Evolutionary conservation across 805 yeast species (phyloP).

Genomic region (Pichia ethanolica): DNA sequence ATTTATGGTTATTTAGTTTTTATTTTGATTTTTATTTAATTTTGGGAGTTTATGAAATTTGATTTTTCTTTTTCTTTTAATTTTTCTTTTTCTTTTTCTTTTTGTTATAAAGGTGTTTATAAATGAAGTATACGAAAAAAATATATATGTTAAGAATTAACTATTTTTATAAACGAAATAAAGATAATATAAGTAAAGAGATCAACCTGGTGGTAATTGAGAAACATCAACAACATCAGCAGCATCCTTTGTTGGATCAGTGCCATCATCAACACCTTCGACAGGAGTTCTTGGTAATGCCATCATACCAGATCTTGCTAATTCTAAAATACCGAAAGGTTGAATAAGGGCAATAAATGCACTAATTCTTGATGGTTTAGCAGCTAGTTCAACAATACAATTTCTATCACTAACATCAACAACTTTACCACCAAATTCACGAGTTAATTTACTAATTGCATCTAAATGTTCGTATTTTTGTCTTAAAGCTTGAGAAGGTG

Average conservation of each 20-base stretch:
- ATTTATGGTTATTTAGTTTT: background rate
- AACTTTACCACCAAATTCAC: conserved; percentile 87
- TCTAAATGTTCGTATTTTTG: conserved; percentile 86
- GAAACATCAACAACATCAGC: conserved; percentile 76
- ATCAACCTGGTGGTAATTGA: conserved; percentile 90
- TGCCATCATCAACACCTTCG: conserved; percentile 46
- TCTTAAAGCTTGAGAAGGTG: conserved; percentile 88
- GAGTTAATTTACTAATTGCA: conserved; percentile 71
- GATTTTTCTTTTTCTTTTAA: background rate
- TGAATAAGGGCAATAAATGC: conserved; percentile 82
- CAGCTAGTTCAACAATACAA: conserved; percentile 88
- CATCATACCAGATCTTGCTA: conserved; percentile 98
- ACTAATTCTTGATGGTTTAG: conserved; percentile 85
- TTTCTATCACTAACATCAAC: conserved; percentile 90
- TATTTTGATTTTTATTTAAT: background rate
- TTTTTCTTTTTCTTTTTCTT: too few species aligned
- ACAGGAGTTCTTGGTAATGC: conserved; percentile 95
- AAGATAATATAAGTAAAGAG: background rate
- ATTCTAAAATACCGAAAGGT: conserved; percentile 94
- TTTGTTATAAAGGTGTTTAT: too few species aligned
- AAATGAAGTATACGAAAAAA: too few species aligned
- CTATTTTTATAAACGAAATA: background rate
- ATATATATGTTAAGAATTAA: background rate
- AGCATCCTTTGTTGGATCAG: conserved; percentile 44
- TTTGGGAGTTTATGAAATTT: background rate